Conservation (phyloP, 148 eudicot genomes). For the Polygonum aviculare region DNA sequence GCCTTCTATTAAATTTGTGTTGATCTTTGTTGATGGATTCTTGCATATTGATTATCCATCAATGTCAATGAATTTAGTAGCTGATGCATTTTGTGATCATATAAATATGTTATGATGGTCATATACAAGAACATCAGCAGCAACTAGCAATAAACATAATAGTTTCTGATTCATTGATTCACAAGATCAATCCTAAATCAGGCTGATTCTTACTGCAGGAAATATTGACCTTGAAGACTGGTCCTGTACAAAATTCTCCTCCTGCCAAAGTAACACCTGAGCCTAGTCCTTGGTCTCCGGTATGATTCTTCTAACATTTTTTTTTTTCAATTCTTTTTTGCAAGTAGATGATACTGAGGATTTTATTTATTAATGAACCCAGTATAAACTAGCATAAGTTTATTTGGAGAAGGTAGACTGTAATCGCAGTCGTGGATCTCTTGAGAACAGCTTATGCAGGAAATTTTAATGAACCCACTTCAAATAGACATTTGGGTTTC, state of each 20-base stretch:
- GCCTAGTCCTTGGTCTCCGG: constrained; percentile 99
- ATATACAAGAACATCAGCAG: not conserved
- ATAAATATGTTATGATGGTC: not conserved
- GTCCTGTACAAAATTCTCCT: constrained; percentile 92
- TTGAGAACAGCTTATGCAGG: not conserved
- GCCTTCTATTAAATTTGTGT: not conserved
- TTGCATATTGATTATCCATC: not conserved
- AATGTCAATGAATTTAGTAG: not conserved
- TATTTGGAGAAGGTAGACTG: not conserved
- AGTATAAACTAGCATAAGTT: not conserved
- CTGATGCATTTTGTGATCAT: not conserved
- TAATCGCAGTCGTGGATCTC: not conserved
- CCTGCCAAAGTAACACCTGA: constrained; percentile 63
- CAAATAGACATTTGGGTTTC: not conserved
- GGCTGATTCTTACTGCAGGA: constrained; percentile 45
- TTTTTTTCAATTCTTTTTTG: not conserved
- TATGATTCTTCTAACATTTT: constrained; percentile 25
- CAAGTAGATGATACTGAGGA: not conserved
- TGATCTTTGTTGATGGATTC: not conserved
- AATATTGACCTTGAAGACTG: constrained; percentile 68
- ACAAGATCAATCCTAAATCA: constrained; percentile 5
- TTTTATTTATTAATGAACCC: not conserved
- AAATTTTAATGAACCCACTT: not conserved
- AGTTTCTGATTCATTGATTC: not conserved
- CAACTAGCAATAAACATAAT: not conserved